phyloP scores from a whole-genome alignment of 768 basidiomycete genomes.

The Trametes maxima region DNA sequence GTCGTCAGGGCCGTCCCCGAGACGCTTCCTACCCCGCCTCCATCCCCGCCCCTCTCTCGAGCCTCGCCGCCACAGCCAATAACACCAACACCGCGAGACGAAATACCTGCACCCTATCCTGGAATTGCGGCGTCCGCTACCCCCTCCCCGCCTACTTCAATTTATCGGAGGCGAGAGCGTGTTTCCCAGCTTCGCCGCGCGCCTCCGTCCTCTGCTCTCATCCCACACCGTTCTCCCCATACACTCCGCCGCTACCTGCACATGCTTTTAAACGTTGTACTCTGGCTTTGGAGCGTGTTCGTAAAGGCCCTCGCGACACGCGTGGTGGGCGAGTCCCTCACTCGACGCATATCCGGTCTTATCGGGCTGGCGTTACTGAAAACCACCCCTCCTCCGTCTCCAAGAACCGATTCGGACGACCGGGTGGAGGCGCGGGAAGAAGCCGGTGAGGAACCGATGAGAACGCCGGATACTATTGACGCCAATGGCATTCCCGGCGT shows the following conservation, averaged over 20 bases:
- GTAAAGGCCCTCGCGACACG: slow-evolving; percentile 5
- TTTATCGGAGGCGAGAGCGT: neutral
- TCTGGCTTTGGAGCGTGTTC: slow-evolving; percentile 22
- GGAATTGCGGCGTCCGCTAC: neutral
- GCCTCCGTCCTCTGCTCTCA: slow-evolving; percentile 4
- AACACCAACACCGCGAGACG: no score
- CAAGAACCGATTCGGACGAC: neutral
- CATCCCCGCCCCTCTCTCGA: slow-evolving; percentile 23
- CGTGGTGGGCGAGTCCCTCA: slow-evolving; percentile 6
- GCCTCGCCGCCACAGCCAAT: neutral
- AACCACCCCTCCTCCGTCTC: slow-evolving; percentile 1
- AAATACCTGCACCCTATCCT: neutral
- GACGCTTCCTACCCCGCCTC: slow-evolving; percentile 27
- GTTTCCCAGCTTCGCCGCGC: neutral
- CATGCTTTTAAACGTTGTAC: slow-evolving; percentile 16
- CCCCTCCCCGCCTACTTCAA: neutral
- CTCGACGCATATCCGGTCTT: slow-evolving; percentile 10
- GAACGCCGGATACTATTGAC: neutral
- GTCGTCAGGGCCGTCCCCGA: slow-evolving; percentile 7
- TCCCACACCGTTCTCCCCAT: slow-evolving; percentile 12
- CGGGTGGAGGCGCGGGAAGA: neutral
- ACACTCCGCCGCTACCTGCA: slow-evolving; percentile 18
- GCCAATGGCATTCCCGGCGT: neutral
- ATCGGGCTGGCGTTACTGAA: slow-evolving; percentile 10
- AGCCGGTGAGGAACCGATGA: neutral